Conservation (phyloP, 495 filamentous ascomycete species). For the Penicillium soppii region DNA sequence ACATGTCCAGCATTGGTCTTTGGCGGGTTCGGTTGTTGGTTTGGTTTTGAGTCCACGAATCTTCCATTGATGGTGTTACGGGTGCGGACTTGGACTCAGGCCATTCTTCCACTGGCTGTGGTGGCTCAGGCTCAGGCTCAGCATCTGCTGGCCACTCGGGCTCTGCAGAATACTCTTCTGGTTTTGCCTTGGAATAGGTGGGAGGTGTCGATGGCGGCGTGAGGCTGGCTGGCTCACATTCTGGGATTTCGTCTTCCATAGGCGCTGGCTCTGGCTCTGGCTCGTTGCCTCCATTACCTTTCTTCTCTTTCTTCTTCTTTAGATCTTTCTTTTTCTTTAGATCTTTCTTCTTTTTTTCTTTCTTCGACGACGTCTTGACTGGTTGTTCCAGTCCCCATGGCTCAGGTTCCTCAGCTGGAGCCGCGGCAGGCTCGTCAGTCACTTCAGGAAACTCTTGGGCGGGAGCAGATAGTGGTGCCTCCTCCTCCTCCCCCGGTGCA, state of each 20-base stretch:
- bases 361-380: too few relatives aligned
- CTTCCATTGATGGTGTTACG: slow-evolving; percentile 5
- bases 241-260: slow-evolving; percentile 1
- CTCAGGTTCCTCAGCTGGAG: slow-evolving; percentile 3
- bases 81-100: neutral
- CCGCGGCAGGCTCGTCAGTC: slow-evolving; percentile 1
- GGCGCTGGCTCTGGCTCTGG: slow-evolving; percentile 22
- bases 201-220: slow-evolving; percentile 46
- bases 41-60: slow-evolving; percentile 8
- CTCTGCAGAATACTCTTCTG: neutral
- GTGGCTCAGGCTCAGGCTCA: neutral
- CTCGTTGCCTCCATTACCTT: slow-evolving; percentile 30
- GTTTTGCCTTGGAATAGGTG: neutral
- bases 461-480: too few relatives aligned
- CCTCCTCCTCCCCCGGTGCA: neutral
- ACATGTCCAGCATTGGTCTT: slow-evolving; percentile 43
- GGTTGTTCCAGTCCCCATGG: slow-evolving; percentile 9
- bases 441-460: slow-evolving; percentile 1
- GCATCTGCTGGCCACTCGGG: neutral
- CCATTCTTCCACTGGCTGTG: neutral
- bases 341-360: too few relatives aligned
- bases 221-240: slow-evolving; percentile 26
- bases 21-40: slow-evolving; percentile 13
- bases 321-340: too few relatives aligned
- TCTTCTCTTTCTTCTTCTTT: slow-evolving; percentile 19